Conservation (phyloP, 305 asterid genomes). For the Petunia hybrid region DNA sequence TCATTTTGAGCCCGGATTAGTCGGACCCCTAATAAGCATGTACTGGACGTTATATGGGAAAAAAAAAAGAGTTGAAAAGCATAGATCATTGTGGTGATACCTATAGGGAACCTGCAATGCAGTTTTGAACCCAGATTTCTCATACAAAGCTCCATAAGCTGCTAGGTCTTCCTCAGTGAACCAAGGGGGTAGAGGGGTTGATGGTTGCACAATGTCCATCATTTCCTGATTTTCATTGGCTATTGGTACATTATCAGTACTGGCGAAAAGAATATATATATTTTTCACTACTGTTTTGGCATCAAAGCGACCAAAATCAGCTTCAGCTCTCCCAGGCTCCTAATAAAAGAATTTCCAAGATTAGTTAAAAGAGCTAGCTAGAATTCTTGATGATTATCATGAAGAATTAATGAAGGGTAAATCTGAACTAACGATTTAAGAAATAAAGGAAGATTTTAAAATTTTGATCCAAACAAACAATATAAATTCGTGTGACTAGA, state of each 20-base stretch:
- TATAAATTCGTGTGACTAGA: too few species aligned
- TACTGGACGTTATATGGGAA: too few species aligned
- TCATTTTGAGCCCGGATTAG: too few species aligned
- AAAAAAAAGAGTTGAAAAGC: too few species aligned
- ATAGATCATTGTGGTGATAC: conserved; percentile 37
- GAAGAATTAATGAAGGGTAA: too few species aligned
- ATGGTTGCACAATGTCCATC: conserved; percentile 71
- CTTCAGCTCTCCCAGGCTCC: conserved; percentile 78
- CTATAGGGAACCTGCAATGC: conserved; percentile 80
- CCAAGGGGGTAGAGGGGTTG: conserved; percentile 68
- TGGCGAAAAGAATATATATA: conserved; percentile 69
- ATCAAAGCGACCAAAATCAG: conserved; percentile 67
- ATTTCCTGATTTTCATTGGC: conserved; percentile 69
- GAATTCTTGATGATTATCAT: too few species aligned
- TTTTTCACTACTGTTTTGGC: conserved; percentile 69
- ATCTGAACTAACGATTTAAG: too few species aligned
- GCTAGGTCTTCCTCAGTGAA: conserved; percentile 64
- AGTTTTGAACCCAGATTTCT: conserved; percentile 67
- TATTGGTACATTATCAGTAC: conserved; percentile 53
- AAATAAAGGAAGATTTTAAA: too few species aligned
- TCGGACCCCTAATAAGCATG: too few species aligned
- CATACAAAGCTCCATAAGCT: conserved; percentile 59
- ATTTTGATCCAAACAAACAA: too few species aligned
- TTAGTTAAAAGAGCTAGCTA: not conserved
- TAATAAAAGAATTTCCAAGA: conserved; percentile 9